Evolutionary conservation across 2,329 filamentous ascomycete species (phyloP), one percentile per base, ranked within the genome.

Genomic region (Colletotrichum cuscutae): DNA sequence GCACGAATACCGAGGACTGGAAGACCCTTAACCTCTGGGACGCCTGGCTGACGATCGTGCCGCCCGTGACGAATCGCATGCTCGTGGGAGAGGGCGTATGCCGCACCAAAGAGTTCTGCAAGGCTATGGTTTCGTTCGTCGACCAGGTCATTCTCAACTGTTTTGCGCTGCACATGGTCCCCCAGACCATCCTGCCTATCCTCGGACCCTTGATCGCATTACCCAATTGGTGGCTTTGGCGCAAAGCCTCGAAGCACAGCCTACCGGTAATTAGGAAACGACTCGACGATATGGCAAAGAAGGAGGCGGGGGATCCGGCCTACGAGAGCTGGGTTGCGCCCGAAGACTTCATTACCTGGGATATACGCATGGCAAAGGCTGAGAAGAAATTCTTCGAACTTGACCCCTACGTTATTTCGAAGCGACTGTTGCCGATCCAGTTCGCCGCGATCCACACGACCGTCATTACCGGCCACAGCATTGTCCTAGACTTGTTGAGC

Each of bases 401-500:
- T 26, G 79, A 86, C 28, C 84, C 88, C 0, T 77, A 81, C 3
- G 82, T 83, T 54, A 84, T 91, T 19, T 86, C 87, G 2, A 84
- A 86, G 73, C 83, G 87, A 15, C 78, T 91, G 5, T 80, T 91
- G 46, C 87, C 88, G 0, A 81, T 91, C 56, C 86, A 90, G 76
- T 90, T 91, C 72, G 89, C 88, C 3, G 86, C 88, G 22, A 89
- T 90, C 30, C 89, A 91, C 78, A 91, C 89, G 1, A 90, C 89
- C 0, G 84, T 86, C 7, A 76, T 90, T 13, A 89, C 88, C 0
- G 84, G 85, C 3, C 85, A 86, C 58, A 84, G 83, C 42, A 80
- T 84, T 37, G 76, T 89, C 64, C 76, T 89, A 11, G 87, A 89
- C 70, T 76, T 89, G 7, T 77, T 88, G 46, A 78, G 82, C 1